A percentile compares a stretch with the other conserved stretches of the same genome.
These are phyloP conservation scores for Symbiodinium pilosum DNA, from an alignment of 73 alveolate genomes.

Conservation along the genomic window DNA sequence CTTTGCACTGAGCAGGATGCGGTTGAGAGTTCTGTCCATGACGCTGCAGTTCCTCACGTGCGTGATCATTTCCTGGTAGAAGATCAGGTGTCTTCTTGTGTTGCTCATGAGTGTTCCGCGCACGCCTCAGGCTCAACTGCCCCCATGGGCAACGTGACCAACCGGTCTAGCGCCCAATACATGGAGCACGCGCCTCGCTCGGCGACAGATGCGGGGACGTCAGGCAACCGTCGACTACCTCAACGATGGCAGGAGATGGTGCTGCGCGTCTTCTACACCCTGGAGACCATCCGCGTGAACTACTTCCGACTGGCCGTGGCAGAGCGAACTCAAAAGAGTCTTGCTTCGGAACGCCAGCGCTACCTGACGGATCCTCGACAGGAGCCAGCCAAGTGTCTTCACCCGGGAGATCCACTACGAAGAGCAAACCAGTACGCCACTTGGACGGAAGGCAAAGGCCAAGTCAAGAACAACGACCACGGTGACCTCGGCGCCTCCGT, in stretches of 20 bases:
- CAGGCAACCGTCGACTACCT: neutral
- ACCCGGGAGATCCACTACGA: neutral
- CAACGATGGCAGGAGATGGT: neutral
- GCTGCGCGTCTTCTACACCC: neutral
- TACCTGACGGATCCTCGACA: neutral
- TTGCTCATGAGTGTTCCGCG: too few relatives aligned
- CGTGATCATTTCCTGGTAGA: too few relatives aligned
- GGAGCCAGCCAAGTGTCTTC: neutral
- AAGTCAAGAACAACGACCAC: neutral
- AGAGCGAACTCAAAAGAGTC: neutral
- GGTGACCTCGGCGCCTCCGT: too few relatives aligned
- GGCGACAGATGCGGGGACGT: neutral
- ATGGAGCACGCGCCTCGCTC: neutral
- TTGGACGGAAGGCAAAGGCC: neutral
- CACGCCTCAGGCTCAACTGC: neutral
- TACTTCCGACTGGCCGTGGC: neutral
- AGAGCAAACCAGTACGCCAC: slow-evolving; percentile 29
- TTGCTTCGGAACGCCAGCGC: neutral
- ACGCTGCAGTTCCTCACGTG: too few relatives aligned
- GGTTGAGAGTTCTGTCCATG: too few relatives aligned
- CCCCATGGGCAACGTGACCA: neutral
- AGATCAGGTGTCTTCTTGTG: too few relatives aligned
- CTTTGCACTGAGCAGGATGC: too few relatives aligned
- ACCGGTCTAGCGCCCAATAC: neutral
- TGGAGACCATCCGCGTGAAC: neutral